Percentiles rank a stretch among this genome's conserved stretches.
Conservation (phyloP, 2,329 filamentous ascomycete genomes). For the Scedosporium aurantiacum region DNA sequence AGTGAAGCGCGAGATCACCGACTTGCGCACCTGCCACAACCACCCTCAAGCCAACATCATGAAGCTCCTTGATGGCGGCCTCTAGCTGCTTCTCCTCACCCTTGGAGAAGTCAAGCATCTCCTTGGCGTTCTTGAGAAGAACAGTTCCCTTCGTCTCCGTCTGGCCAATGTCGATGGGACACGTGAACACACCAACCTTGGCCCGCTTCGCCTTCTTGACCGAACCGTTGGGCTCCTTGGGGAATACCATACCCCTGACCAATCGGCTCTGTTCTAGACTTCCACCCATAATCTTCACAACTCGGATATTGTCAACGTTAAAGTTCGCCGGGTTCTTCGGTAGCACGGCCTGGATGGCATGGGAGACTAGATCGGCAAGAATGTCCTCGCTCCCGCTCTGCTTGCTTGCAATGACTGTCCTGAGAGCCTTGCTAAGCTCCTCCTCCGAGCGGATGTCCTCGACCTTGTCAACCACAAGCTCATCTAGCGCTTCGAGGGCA, state of each 20-base stretch:
- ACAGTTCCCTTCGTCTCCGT: conserved; percentile 99
- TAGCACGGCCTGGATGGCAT: conserved; percentile 74
- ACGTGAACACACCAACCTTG: conserved; percentile 95
- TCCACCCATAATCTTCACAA: conserved; percentile 99
- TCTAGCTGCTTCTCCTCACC: conserved; percentile 92
- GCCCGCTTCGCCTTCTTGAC: conserved; percentile 87
- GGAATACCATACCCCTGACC: conserved; percentile 97
- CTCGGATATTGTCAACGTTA: conserved; percentile 97
- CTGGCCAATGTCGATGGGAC: conserved; percentile 87
- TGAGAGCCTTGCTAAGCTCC: conserved; percentile 88
- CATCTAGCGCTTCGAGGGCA: conserved; percentile 74
- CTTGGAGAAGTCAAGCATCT: conserved; percentile 98
- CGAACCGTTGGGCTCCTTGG: conserved; percentile 82
- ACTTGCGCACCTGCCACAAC: conserved; percentile 88
- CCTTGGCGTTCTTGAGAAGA: conserved; percentile 89
- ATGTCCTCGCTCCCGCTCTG: conserved; percentile 89
- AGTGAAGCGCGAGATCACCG: conserved; percentile 91
- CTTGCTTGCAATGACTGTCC: conserved; percentile 92
- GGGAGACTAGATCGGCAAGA: conserved; percentile 75
- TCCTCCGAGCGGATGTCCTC: conserved; percentile 68
- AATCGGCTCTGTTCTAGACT: conserved; percentile 89
- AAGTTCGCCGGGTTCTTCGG: conserved; percentile 94
- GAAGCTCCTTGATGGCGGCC: conserved; percentile 82
- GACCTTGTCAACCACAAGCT: conserved; percentile 84
- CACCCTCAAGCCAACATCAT: conserved; percentile 87